Base-by-base conservation (phyloP, 2,329 filamentous ascomycete genomes). In the Claviceps arundinis region DNA sequence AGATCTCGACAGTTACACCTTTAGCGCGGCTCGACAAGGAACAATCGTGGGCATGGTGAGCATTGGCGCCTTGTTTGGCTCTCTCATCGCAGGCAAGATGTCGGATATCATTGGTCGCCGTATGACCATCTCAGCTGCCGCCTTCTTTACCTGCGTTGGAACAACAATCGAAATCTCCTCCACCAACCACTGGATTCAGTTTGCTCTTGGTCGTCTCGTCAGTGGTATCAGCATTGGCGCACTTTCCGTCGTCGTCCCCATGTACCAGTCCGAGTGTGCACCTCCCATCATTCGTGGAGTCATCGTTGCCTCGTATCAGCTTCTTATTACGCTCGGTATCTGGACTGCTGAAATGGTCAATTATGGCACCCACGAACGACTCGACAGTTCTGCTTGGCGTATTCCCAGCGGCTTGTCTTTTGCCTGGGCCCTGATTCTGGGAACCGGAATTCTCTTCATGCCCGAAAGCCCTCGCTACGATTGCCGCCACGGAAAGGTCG, bases 251-350 rank as follows among this genome's bases (percentile, higher is more conserved):
- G 69, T 80, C 26, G 80, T 82, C 1, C 80, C 80, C 47, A 81
- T 87, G 78, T 86, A 86, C 59, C 81, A 85, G 62, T 78, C 75
- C 16, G 83, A 87, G 65, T 81, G 75, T 52, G 77, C 78, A 2
- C 83, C 83, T 0, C 74, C 80, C 55, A 75, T 80, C 54, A 77
- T 86, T 49, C 77, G 83, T 58, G 81, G 81, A 59, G 72, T 80
- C 6, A 71, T 85, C 41, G 75, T 86, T 30, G 74, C 76, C 1
- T 77, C 74, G 50, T 86, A 85, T 64, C 83, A 86, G 69, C 73
- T 86, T 3, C 78, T 84, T 63, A 82, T 86, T 62, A 86, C 82
- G 0, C 69, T 85, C 30, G 83, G 83, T 47, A 85, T 87, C 62
- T 81, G 74, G 71, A 69, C 68, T 24, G 71, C 73, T 40, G 75